Conservation (phyloP, 345 rosid species). For the Brassica napus region DNA sequence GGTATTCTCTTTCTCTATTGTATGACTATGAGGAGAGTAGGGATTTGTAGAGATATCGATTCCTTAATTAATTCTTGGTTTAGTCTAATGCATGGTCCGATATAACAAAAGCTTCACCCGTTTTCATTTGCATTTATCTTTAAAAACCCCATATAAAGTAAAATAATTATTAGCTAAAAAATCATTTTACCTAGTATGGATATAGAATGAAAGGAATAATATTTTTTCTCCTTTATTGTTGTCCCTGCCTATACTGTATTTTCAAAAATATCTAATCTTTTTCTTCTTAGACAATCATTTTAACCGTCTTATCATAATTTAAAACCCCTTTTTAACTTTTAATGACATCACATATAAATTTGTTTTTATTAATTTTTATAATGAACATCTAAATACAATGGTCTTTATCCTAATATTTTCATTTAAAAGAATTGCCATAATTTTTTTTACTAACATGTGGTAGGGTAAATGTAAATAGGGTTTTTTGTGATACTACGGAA, state of each 20-base stretch:
- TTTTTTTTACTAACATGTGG: too few relatives aligned
- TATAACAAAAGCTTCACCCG: background rate
- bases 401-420: background rate
- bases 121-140: slow-evolving; percentile 24
- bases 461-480: too few relatives aligned
- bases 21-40: slow-evolving; percentile 35
- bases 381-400: background rate
- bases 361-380: too few relatives aligned
- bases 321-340: too few relatives aligned
- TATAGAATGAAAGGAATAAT: background rate
- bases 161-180: background rate
- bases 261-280: background rate
- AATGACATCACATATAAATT: background rate
- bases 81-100: slow-evolving; percentile 2
- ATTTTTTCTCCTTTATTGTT: background rate
- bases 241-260: background rate
- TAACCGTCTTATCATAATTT: background rate
- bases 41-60: slow-evolving; percentile 33
- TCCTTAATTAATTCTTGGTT: slow-evolving; percentile 20
- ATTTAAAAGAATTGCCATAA: too few relatives aligned
- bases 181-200: background rate
- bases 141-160: background rate
- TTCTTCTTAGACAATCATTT: background rate
- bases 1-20: slow-evolving; percentile 35
- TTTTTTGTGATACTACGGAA: too few relatives aligned